Conservation (phyloP, 2,329 filamentous ascomycete species). For the Parastagonospora nodorum region DNA sequence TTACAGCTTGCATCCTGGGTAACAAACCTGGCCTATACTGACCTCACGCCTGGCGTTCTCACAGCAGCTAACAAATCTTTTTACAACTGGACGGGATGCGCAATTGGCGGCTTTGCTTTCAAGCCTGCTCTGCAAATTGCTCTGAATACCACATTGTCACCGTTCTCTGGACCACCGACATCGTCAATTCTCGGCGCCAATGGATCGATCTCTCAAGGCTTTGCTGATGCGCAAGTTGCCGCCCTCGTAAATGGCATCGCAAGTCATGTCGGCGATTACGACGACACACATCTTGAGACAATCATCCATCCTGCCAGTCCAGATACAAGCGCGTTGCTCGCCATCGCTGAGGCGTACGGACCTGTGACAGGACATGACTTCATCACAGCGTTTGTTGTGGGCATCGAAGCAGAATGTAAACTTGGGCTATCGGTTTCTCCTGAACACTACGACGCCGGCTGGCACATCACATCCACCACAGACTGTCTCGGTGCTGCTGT, state of each 20-base stretch:
- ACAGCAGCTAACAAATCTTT: constrained; percentile 54
- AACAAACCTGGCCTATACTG: constrained; percentile 47
- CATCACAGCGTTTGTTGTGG: constrained; percentile 57
- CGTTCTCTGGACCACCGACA: constrained; percentile 47
- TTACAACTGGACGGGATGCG: constrained; percentile 62
- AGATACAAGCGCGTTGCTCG: constrained; percentile 57
- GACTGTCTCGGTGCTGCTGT: constrained; percentile 60
- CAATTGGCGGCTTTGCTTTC: constrained; percentile 54
- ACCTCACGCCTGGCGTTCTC: constrained; percentile 50
- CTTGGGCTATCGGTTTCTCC: constrained; percentile 59
- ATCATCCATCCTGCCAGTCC: constrained; percentile 62
- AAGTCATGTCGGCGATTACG: constrained; percentile 62
- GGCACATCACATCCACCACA: constrained; percentile 61
- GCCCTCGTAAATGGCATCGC: constrained; percentile 61
- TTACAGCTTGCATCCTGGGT: constrained; percentile 55
- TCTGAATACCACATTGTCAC: constrained; percentile 35
- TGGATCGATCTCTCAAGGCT: constrained; percentile 33
- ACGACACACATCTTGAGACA: constrained; percentile 61
- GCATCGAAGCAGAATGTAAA: constrained; percentile 60
- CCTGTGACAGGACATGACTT: constrained; percentile 54
- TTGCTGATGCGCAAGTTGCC: constrained; percentile 54
- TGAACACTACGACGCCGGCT: constrained; percentile 61
- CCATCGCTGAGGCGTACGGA: constrained; percentile 51
- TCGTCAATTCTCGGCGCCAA: constrained; percentile 45
- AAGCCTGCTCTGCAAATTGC: constrained; percentile 53